These are phyloP conservation scores for Davidsoniella neocaledoniae DNA, from an alignment of 2,329 filamentous ascomycete genomes.

Conservation along the genomic window DNA sequence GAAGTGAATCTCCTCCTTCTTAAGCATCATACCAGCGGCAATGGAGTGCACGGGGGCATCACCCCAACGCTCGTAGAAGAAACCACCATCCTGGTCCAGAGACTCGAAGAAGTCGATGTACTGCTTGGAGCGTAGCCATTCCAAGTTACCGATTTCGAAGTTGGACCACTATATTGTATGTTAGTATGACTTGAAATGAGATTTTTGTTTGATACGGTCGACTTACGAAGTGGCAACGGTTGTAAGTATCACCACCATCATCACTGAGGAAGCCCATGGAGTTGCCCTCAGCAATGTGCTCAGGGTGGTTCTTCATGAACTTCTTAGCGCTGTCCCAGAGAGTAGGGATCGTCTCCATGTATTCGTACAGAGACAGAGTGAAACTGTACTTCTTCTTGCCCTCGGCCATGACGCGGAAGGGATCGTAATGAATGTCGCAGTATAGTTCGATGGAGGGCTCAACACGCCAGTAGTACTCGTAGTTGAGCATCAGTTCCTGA, in stretches of 20 bases:
- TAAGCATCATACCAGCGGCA: constrained; percentile 68
- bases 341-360: constrained; percentile 87
- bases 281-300: constrained; percentile 73
- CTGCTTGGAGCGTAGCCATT: constrained; percentile 78
- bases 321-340: constrained; percentile 92
- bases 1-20: constrained; percentile 92
- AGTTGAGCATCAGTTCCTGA: constrained; percentile 82
- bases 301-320: constrained; percentile 78
- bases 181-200: constrained; percentile 1
- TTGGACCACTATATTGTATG: constrained; percentile 71
- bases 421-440: constrained; percentile 90
- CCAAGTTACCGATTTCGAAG: constrained; percentile 87
- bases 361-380: constrained; percentile 88
- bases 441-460: constrained; percentile 93
- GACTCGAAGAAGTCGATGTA: constrained; percentile 85
- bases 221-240: constrained; percentile 90
- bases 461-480: constrained; percentile 99
- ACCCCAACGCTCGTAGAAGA: constrained; percentile 98
- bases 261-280: constrained; percentile 84
- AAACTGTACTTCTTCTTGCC: constrained; percentile 98
- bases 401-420: constrained; percentile 92
- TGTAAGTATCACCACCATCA: constrained; percentile 81
- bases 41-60: constrained; percentile 98
- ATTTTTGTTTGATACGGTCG: neutral
- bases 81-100: constrained; percentile 80